Percentiles rank a stretch among this genome's conserved stretches.
These are phyloP conservation scores for Populus tremula DNA, from an alignment of 345 rosid genomes.

Conservation along the genomic window DNA sequence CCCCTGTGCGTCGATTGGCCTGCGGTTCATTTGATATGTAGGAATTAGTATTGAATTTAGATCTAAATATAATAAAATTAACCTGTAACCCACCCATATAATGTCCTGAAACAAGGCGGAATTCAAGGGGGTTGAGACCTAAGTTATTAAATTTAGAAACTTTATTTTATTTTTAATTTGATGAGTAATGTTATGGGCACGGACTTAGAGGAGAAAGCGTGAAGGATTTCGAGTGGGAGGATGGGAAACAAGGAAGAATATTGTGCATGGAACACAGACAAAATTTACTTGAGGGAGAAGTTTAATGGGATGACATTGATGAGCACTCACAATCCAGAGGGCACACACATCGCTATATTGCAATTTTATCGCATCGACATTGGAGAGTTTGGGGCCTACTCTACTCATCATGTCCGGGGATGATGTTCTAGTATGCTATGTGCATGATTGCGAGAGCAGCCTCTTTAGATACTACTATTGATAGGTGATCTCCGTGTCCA, in stretches of 20 bases:
- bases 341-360: constrained; percentile 13
- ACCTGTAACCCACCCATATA: constrained; percentile 21
- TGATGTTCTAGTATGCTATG: background rate
- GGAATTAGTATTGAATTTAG: constrained; percentile 11
- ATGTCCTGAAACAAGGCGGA: constrained; percentile 53
- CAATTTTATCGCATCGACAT: background rate
- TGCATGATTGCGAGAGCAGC: background rate
- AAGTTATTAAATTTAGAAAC: background rate
- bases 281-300: constrained; percentile 17
- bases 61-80: constrained; percentile 15
- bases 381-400: background rate
- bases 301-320: background rate
- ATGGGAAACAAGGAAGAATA: constrained; percentile 36
- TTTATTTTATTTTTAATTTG: background rate
- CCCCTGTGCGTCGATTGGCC: background rate
- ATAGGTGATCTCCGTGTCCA: no score
- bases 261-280: constrained; percentile 29
- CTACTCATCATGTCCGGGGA: background rate
- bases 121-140: constrained; percentile 39
- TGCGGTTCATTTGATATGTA: background rate
- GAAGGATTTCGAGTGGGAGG: constrained; percentile 13
- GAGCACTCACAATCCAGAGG: constrained; percentile 16
- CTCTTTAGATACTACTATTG: background rate
- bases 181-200: constrained; percentile 1
- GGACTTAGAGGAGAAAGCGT: constrained; percentile 14